Conservation (phyloP, 768 basidiomycete genomes). For the Lentinula sp. region DNA sequence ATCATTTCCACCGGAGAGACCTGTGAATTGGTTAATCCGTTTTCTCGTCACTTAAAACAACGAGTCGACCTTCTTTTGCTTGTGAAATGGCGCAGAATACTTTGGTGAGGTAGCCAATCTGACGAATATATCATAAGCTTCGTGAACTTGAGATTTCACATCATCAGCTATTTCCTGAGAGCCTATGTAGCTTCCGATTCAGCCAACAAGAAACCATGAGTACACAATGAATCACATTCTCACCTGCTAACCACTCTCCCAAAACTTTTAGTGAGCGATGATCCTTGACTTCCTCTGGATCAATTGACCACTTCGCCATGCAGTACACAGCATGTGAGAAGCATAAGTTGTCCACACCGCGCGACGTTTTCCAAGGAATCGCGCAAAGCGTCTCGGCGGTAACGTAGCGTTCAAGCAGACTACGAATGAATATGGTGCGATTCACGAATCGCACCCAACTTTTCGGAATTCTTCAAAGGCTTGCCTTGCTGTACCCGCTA, state of each 20-base stretch:
- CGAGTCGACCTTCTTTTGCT: too few species aligned
- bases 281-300: not conserved
- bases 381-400: conserved; percentile 23
- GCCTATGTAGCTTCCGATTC: not conserved
- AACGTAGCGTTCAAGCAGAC: conserved; percentile 42
- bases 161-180: not conserved
- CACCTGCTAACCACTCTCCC: not conserved
- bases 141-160: not conserved
- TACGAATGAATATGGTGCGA: conserved; percentile 54
- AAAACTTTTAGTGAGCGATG: not conserved
- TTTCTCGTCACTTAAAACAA: too few species aligned
- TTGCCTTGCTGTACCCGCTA: conserved; percentile 77
- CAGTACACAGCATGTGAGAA: conserved; percentile 47
- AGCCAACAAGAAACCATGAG: not conserved
- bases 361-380: conserved; percentile 31
- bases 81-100: too few species aligned
- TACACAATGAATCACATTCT: too few species aligned
- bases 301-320: conserved; percentile 31
- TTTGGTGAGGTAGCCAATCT: too few species aligned
- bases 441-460: conserved; percentile 58
- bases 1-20: too few species aligned
- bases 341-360: conserved; percentile 54
- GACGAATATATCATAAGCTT: too few species aligned
- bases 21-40: too few species aligned
- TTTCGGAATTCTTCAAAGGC: conserved; percentile 47